phyloP scores from a whole-genome alignment of 306 rosid species.

The Cicer chorassanicum region DNA sequence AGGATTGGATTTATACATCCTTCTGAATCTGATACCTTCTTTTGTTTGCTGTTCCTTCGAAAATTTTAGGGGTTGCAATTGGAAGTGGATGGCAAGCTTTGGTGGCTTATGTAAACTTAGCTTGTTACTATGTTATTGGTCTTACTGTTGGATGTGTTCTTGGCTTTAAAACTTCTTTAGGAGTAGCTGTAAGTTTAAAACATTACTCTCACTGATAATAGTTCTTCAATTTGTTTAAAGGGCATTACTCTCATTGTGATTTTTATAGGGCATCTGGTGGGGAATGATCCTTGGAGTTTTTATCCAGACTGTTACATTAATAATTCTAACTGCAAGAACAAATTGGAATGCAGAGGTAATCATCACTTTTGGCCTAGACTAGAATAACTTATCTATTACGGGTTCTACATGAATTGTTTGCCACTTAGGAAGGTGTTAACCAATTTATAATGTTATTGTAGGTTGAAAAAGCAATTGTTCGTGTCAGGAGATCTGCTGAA shows the following conservation, averaged over 20 bases:
- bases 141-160: constrained; percentile 73
- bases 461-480: constrained; percentile 61
- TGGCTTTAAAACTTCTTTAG: constrained; percentile 65
- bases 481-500: constrained; percentile 55
- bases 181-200: constrained; percentile 61
- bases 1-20: not conserved
- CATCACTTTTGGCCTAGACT: not conserved
- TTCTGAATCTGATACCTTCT: not conserved
- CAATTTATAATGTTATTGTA: constrained; percentile 38
- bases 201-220: not conserved
- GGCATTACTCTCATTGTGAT: no score
- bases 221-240: not conserved
- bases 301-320: constrained; percentile 62
- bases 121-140: constrained; percentile 64
- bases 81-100: constrained; percentile 86
- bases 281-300: constrained; percentile 74
- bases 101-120: constrained; percentile 76
- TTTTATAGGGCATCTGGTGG: constrained; percentile 77
- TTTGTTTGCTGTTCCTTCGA: constrained; percentile 1
- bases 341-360: constrained; percentile 69
- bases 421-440: not conserved
- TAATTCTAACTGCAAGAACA: constrained; percentile 65
- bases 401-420: not conserved
- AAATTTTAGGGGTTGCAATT: constrained; percentile 70
- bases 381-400: not conserved